phyloP scores from a whole-genome alignment of 75 land plant genomes.

The Cryptomeria japonica region DNA sequence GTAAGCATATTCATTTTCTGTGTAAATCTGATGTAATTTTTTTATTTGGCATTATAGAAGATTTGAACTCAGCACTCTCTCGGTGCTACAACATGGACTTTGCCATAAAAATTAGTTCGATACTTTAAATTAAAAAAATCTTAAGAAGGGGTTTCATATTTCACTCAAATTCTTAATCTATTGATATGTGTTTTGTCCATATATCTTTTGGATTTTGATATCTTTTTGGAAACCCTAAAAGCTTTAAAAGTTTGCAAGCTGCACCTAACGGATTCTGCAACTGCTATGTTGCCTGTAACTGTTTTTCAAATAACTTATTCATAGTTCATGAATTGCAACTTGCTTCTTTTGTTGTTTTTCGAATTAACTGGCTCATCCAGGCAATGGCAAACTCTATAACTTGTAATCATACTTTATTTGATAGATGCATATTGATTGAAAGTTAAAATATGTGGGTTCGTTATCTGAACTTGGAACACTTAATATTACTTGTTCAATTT shows the following conservation, averaged over 20 bases:
- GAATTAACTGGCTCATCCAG: not conserved
- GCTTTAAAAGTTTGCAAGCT: not conserved
- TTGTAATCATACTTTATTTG: not conserved
- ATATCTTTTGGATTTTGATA: not conserved
- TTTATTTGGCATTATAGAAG: too few species aligned
- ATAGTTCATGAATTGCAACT: not conserved
- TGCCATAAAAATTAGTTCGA: not conserved
- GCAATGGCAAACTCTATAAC: not conserved
- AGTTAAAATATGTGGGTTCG: slow-evolving; percentile 88
- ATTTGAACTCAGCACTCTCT: too few species aligned
- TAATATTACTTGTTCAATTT: not conserved
- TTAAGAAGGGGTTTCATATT: not conserved
- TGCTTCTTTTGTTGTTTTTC: not conserved
- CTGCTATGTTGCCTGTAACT: slow-evolving; percentile 69
- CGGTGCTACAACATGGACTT: too few species aligned
- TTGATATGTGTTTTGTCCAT: too few species aligned
- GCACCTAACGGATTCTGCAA: slow-evolving; percentile 45
- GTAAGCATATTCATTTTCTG: not conserved
- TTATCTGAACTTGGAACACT: slow-evolving; percentile 16
- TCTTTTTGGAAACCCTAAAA: not conserved
- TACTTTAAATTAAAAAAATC: too few species aligned
- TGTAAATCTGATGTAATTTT: not conserved
- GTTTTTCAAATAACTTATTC: not conserved
- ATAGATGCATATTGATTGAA: slow-evolving; percentile 69
- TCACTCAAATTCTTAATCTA: not conserved